Evolutionary conservation across 140 eudicot species (phyloP).

Genomic region (Cichorium intybus): DNA sequence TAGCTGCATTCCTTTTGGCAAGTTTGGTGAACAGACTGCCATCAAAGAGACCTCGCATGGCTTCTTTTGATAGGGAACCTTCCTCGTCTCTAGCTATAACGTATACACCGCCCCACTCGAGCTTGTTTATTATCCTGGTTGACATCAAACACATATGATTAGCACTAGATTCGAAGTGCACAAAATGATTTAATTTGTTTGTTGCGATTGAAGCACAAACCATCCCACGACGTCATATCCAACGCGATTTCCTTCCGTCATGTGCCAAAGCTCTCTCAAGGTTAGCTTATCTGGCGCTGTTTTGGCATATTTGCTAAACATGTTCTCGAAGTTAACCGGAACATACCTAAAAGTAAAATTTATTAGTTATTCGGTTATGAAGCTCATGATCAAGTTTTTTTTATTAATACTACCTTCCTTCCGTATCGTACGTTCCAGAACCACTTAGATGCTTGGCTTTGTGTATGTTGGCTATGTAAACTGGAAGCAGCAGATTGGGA

Average conservation of each 20-base stretch:
- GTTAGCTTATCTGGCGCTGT: constrained; percentile 51
- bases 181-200: background rate
- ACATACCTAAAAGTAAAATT: constrained; percentile 28
- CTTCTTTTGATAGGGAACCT: constrained; percentile 31
- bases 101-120: constrained; percentile 24
- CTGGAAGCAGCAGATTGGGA: constrained; percentile 48
- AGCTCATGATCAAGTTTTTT: too few species aligned
- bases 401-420: constrained; percentile 49
- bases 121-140: constrained; percentile 17
- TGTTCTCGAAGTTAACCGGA: constrained; percentile 50
- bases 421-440: constrained; percentile 55
- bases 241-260: constrained; percentile 49
- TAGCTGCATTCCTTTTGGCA: constrained; percentile 16
- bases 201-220: constrained; percentile 8
- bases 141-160: background rate
- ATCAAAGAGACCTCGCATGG: constrained; percentile 25
- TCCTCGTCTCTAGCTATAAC: constrained; percentile 30
- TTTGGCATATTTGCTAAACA: constrained; percentile 58
- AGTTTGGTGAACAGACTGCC: constrained; percentile 18
- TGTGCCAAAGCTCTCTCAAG: constrained; percentile 52
- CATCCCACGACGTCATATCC: constrained; percentile 49
- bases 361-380: too few species aligned
- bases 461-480: constrained; percentile 60
- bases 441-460: constrained; percentile 67
- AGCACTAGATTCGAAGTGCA: background rate